Evolutionary conservation across 192 early-diverging fungal species (phyloP), one percentile per base, ranked within the genome.

Genomic region (Coemansia sp.): DNA sequence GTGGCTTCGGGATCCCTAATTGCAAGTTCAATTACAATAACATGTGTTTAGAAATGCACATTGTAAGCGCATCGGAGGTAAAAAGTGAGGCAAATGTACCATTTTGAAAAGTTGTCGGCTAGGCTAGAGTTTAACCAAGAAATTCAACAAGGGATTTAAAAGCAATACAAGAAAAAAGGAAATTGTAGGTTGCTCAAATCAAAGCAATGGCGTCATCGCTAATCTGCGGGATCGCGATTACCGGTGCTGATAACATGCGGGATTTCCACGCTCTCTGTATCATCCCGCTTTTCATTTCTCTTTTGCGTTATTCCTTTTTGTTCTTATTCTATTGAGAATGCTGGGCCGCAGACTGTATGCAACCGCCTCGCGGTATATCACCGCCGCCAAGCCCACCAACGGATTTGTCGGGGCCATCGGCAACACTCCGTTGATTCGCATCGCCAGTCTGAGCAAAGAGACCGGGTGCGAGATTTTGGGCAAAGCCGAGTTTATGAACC

Each of bases 401-500:
- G 91, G 91, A 0, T 89, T 96, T 61, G 65, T 90, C 20, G 93
- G 91, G 11, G 91, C 92, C 22, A 86, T 96, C 51, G 94, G 94
- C 42, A 94, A 96, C 77, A 95, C 94, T 0, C 94, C 94, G 21
- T 77, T 96, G 88, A 87, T 93, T 58, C 87, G 87, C 17, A 80
- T 94, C 59, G 84, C 84, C 64, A 81, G 70, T 48, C 31, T 90
- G 62, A 89, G 88, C 71, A 69, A 87, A 46, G 88, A 91, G 65
- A 91, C 89, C 4, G 93, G 94, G 31, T 89, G 90, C 72, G 85
- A 94, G 44, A 93, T 98, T 60, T 82, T 90, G 48, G 94, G 87
- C 62, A 98, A 97, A 83, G 93, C 94, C 50, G 96, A 98, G 84
- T 96, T 90, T 74, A 93, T 95, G 94, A 97, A 98, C 80, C 95